These are phyloP conservation scores for Nicotiana tabacum DNA, from an alignment of 257 asterid species.

Conservation along the genomic window DNA sequence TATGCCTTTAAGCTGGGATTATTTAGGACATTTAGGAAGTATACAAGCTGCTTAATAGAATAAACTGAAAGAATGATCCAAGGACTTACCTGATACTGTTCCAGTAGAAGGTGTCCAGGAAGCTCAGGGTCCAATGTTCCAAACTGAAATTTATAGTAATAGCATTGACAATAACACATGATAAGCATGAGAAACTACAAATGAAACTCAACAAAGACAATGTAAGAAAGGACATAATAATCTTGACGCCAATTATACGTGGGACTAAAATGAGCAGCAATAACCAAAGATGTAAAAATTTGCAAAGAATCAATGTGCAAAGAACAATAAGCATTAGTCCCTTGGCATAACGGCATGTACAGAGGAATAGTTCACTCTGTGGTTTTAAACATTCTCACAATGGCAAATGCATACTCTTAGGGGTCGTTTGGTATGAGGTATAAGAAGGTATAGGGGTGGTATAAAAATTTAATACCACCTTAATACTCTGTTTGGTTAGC, in stretches of 20 bases:
- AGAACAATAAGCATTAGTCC: too few species aligned
- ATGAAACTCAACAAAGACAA: neutral
- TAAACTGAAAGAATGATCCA: slow-evolving; percentile 5
- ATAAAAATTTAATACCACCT: too few species aligned
- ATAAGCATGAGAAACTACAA: neutral
- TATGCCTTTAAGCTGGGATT: neutral
- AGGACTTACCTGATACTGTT: slow-evolving; percentile 80
- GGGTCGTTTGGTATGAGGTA: too few species aligned
- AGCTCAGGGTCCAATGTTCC: slow-evolving; percentile 92
- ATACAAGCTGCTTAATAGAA: neutral
- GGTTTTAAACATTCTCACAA: too few species aligned
- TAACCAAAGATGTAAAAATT: too few species aligned
- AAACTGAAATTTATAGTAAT: slow-evolving; percentile 42
- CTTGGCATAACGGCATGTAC: too few species aligned
- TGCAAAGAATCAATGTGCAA: too few species aligned
- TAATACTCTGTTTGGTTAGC: too few species aligned
- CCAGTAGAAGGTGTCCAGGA: slow-evolving; percentile 90
- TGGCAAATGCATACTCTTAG: too few species aligned
- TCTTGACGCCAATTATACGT: neutral
- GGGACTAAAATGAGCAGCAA: neutral
- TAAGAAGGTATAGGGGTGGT: too few species aligned
- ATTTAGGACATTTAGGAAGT: neutral
- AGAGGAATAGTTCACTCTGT: too few species aligned
- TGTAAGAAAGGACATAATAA: neutral
- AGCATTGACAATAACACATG: neutral